Percentiles rank a stretch among this genome's conserved stretches.
Conservation (phyloP, 805 yeast genomes). For the Komagataella ulmi region DNA sequence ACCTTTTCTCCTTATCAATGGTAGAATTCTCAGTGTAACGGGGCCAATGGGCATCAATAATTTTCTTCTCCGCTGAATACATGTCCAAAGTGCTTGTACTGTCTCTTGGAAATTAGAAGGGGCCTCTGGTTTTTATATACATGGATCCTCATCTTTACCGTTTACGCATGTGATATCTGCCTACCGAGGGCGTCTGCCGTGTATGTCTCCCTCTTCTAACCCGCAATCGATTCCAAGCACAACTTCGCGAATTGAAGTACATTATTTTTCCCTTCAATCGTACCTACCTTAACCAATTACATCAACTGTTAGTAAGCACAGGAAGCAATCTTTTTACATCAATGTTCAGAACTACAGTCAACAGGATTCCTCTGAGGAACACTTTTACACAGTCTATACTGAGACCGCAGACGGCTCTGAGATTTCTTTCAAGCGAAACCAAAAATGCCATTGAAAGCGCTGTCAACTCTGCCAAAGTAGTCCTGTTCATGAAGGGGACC, state of each 20-base stretch:
- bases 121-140: neutral
- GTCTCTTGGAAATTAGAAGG: too few relatives aligned
- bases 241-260: neutral
- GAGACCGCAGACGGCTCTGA: neutral
- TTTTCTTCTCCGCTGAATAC: neutral
- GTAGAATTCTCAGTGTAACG: neutral
- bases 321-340: neutral
- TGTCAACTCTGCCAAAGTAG: conserved; percentile 83
- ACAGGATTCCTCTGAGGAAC: neutral
- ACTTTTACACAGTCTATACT: neutral
- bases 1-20: neutral
- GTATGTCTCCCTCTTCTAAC: neutral
- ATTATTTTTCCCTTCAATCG: neutral
- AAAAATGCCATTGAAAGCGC: conserved; percentile 78
- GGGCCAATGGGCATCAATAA: neutral
- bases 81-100: too few relatives aligned
- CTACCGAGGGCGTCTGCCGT: neutral
- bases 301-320: neutral
- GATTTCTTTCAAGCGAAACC: conserved; percentile 67
- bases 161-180: neutral
- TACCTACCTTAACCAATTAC: neutral
- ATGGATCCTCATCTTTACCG: neutral
- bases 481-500: conserved; percentile 95
- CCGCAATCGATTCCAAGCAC: neutral
- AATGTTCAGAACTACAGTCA: neutral